Conservation (phyloP, 139 green algal genomes). For the Closterium sp. region DNA sequence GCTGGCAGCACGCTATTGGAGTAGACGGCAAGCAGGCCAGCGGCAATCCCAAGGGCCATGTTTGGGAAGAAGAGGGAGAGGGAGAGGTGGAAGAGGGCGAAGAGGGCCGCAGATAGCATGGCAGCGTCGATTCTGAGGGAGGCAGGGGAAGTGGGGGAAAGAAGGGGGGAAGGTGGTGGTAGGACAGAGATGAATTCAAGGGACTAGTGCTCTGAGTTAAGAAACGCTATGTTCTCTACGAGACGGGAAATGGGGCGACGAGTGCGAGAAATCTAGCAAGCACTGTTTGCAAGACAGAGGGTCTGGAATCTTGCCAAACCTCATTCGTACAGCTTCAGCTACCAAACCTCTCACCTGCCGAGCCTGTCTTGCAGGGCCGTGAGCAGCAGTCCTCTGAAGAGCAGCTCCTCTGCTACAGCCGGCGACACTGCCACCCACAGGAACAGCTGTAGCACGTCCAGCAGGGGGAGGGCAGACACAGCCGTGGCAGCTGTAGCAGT, state of each 20-base stretch:
- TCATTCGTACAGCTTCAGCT: background rate
- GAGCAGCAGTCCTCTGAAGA: background rate
- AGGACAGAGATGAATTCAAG: background rate
- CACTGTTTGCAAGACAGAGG: no score
- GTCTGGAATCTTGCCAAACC: background rate
- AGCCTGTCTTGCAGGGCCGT: background rate
- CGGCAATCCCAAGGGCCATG: background rate
- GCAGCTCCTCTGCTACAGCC: background rate
- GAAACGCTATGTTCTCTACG: no score
- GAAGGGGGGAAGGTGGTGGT: background rate
- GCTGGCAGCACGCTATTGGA: background rate
- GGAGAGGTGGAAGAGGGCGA: background rate
- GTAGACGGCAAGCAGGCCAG: background rate
- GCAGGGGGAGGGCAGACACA: background rate
- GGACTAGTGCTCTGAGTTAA: no score
- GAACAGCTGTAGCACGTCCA: background rate
- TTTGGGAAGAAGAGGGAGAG: background rate
- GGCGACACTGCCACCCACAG: background rate
- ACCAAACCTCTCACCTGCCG: background rate
- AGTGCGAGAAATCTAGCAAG: no score
- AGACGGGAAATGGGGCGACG: no score
- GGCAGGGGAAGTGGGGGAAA: background rate
- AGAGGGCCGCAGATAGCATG: background rate
- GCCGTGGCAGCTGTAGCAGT: no score
- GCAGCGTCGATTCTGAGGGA: background rate